These are phyloP conservation scores for Alternaria triticina DNA, from an alignment of 2,329 filamentous ascomycete genomes.

Conservation along the genomic window DNA sequence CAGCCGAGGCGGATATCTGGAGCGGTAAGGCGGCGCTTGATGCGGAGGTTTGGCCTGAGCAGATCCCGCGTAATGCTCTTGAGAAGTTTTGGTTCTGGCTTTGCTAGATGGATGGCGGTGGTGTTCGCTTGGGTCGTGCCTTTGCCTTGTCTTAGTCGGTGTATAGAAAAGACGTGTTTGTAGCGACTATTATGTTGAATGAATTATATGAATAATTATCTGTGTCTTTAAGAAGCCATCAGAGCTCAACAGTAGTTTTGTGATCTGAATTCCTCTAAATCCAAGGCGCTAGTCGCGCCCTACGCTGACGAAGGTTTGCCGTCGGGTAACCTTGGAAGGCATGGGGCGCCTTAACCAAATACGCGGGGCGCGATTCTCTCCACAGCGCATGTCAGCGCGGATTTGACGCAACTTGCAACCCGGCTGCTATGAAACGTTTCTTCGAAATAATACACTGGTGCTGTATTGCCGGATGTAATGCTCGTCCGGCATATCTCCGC, in stretches of 20 bases:
- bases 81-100: constrained; percentile 59
- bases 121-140: not conserved
- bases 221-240: not conserved
- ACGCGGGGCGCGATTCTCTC: not conserved
- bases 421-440: not conserved
- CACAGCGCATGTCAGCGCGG: not conserved
- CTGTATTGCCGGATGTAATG: not conserved
- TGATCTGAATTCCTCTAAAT: not conserved
- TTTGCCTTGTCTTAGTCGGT: not conserved
- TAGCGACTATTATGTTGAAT: not conserved
- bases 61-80: constrained; percentile 50
- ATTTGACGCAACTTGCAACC: too few species aligned
- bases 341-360: not conserved
- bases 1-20: constrained; percentile 53
- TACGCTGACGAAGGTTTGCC: not conserved
- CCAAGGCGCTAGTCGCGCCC: not conserved
- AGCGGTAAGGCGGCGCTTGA: constrained; percentile 56
- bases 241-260: not conserved
- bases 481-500: not conserved
- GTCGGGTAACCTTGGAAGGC: not conserved
- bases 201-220: not conserved
- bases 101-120: constrained; percentile 36
- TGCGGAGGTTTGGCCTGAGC: constrained; percentile 54
- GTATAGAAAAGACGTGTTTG: not conserved
- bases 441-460: not conserved